These are phyloP conservation scores for Vigna angularis DNA, from an alignment of 306 rosid species.

Conservation along the genomic window DNA sequence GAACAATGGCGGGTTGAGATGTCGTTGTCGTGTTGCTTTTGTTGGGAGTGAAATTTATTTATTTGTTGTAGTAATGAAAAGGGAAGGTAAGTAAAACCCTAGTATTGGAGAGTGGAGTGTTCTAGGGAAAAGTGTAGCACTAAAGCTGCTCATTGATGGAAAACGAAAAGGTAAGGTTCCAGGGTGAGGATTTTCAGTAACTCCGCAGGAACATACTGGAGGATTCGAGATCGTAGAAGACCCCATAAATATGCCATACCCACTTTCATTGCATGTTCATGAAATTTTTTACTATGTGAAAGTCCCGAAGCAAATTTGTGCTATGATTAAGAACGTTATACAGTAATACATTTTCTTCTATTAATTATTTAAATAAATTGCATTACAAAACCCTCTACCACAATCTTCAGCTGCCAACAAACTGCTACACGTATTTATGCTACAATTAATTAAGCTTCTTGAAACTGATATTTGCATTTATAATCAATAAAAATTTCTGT, in stretches of 20 bases:
- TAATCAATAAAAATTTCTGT: too few relatives aligned
- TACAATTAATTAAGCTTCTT: too few relatives aligned
- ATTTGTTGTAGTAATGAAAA: neutral
- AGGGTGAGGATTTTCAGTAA: constrained; percentile 38
- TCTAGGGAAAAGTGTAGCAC: constrained; percentile 21
- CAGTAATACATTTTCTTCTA: too few relatives aligned
- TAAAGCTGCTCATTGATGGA: constrained; percentile 29
- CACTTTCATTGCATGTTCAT: neutral
- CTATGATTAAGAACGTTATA: too few relatives aligned
- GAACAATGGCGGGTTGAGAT: constrained; percentile 26
- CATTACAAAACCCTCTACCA: too few relatives aligned
- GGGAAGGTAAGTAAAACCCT: constrained; percentile 25
- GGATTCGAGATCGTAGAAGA: neutral
- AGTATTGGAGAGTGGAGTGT: neutral
- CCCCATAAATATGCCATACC: neutral
- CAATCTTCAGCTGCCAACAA: too few relatives aligned
- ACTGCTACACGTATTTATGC: too few relatives aligned
- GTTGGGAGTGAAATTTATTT: neutral
- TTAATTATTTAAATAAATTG: too few relatives aligned
- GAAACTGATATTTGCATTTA: too few relatives aligned
- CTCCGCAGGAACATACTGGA: constrained; percentile 19
- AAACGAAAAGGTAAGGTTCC: constrained; percentile 35
- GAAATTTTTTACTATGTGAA: neutral
- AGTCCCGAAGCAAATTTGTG: neutral
- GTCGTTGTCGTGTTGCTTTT: constrained; percentile 41